phyloP scores from a whole-genome alignment of 306 rosid species.

The Rosa multiflora region DNA sequence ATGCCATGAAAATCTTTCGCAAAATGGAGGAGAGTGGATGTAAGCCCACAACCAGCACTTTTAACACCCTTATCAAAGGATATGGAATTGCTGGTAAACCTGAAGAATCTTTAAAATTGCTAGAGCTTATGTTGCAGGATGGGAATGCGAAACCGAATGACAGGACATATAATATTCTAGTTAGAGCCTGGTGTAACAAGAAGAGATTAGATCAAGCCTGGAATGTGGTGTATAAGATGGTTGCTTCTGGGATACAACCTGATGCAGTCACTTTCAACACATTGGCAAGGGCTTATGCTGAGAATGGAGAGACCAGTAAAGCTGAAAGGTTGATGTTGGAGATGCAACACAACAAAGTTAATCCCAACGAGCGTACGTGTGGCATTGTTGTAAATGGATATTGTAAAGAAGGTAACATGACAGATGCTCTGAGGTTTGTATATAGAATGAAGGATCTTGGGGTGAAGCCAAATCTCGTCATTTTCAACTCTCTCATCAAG shows the following conservation, averaged over 20 bases:
- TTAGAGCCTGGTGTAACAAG: conserved; percentile 82
- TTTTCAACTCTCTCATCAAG: conserved; percentile 86
- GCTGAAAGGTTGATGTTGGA: conserved; percentile 72
- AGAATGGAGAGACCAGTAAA: conserved; percentile 61
- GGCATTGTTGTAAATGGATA: conserved; percentile 80
- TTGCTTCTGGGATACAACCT: conserved; percentile 69
- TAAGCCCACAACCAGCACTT: conserved; percentile 84
- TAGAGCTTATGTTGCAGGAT: conserved; percentile 61
- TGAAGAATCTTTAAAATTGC: conserved; percentile 61
- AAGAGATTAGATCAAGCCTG: conserved; percentile 69
- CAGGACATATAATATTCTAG: conserved; percentile 81
- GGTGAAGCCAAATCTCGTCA: conserved; percentile 71
- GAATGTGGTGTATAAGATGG: conserved; percentile 68
- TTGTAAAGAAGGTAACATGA: conserved; percentile 84
- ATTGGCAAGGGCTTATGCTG: conserved; percentile 81
- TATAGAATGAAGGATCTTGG: conserved; percentile 76
- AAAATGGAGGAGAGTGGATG: conserved; percentile 80
- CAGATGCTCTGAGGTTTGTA: conserved; percentile 78
- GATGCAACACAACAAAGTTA: conserved; percentile 58
- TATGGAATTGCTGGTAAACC: conserved; percentile 75
- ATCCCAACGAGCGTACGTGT: conserved; percentile 87
- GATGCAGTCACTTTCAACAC: conserved; percentile 92
- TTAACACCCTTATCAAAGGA: conserved; percentile 89
- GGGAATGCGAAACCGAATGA: conserved; percentile 68
- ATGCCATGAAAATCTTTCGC: conserved; percentile 67